Evolutionary conservation across 2,329 filamentous ascomycete genomes (phyloP).

Genomic region (Stagonosporopsis cucurbitacearum): DNA sequence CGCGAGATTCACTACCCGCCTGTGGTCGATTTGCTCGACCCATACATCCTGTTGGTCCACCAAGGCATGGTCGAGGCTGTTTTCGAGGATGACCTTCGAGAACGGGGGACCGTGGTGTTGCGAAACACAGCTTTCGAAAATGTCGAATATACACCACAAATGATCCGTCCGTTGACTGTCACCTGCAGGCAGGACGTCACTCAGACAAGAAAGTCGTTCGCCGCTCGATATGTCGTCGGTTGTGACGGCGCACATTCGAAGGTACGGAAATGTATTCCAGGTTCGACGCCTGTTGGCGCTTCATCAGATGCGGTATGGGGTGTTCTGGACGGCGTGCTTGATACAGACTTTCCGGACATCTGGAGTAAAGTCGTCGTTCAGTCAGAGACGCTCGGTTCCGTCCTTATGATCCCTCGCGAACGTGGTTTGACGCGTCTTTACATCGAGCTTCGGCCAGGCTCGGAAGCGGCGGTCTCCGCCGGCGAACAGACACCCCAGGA

Average conservation of each 20-base stretch:
- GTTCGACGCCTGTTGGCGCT: constrained; percentile 55
- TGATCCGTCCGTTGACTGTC: constrained; percentile 51
- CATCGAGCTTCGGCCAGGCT: constrained; percentile 53
- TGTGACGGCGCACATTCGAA: constrained; percentile 76
- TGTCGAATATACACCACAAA: constrained; percentile 52
- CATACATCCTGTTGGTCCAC: constrained; percentile 65
- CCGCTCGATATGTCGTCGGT: constrained; percentile 70
- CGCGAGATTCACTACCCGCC: constrained; percentile 71
- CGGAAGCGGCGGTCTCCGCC: constrained; percentile 35
- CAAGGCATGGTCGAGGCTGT: constrained; percentile 78
- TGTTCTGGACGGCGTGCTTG: constrained; percentile 72
- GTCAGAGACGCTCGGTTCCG: constrained; percentile 70
- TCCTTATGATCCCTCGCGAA: constrained; percentile 77
- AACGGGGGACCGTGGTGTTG: constrained; percentile 67
- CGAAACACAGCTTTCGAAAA: constrained; percentile 68
- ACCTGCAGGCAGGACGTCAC: constrained; percentile 49
- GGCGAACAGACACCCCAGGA: constrained; percentile 60
- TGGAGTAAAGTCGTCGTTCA: constrained; percentile 77
- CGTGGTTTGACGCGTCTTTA: constrained; percentile 72
- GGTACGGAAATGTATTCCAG: constrained; percentile 68
- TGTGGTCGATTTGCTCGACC: constrained; percentile 59
- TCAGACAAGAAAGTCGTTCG: constrained; percentile 53
- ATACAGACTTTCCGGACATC: constrained; percentile 76
- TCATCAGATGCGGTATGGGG: constrained; percentile 70
- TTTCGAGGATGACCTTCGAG: constrained; percentile 71